These are phyloP conservation scores for Trichophyton benhamiae DNA, from an alignment of 2,329 filamentous ascomycete species.

Conservation along the genomic window DNA sequence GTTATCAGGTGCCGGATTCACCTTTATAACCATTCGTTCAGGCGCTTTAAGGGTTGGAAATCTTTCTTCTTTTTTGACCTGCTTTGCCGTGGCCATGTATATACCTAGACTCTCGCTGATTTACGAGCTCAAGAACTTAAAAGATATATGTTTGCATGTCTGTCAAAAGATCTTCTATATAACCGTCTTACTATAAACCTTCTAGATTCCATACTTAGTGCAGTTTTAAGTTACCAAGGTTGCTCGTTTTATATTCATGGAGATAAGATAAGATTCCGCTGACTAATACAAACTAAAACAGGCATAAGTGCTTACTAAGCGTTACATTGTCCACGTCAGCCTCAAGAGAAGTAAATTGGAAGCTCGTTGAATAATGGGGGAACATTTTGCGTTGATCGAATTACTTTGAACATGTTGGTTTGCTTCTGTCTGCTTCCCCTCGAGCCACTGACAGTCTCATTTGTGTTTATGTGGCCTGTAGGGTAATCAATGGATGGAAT, in stretches of 20 bases:
- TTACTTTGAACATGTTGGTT: background rate
- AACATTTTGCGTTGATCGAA: background rate
- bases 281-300: too few relatives aligned
- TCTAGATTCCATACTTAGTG: too few relatives aligned
- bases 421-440: background rate
- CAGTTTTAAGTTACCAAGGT: too few relatives aligned
- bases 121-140: background rate
- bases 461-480: background rate
- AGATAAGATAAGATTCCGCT: too few relatives aligned
- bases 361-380: too few relatives aligned
- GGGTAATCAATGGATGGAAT: background rate
- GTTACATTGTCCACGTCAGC: too few relatives aligned
- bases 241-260: too few relatives aligned
- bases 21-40: conserved; percentile 3
- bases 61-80: background rate
- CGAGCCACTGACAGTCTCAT: background rate
- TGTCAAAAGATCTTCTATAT: too few relatives aligned
- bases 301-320: too few relatives aligned
- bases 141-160: background rate
- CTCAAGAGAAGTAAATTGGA: too few relatives aligned
- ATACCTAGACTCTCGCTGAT: background rate
- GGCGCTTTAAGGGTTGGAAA: conserved; percentile 3
- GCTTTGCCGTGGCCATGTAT: background rate
- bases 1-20: conserved; percentile 2
- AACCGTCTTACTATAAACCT: too few relatives aligned